Conservation (phyloP, 306 rosid genomes). For the Malus sieversii region DNA sequence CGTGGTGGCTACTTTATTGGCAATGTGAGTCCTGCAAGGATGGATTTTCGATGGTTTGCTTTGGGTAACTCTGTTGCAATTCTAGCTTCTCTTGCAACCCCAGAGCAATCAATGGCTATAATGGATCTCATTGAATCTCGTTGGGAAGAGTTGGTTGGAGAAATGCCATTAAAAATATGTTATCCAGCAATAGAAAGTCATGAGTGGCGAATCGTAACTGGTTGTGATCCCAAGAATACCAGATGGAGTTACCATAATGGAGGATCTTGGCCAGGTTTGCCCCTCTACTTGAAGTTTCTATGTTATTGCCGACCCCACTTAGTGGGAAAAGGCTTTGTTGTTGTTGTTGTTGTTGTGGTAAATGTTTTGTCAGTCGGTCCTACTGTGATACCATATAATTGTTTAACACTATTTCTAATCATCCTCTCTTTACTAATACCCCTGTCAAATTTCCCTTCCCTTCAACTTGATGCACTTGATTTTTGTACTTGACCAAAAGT, state of each 20-base stretch:
- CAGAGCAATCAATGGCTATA: conserved; percentile 86
- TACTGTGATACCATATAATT: not conserved
- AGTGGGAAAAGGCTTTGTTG: no score
- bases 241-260: conserved; percentile 98
- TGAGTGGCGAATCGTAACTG: conserved; percentile 84
- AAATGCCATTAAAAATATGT: conserved; percentile 79
- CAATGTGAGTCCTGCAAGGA: conserved; percentile 90
- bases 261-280: conserved; percentile 95
- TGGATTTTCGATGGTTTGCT: conserved; percentile 96
- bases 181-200: conserved; percentile 90
- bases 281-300: conserved; percentile 16
- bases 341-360: not conserved
- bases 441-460: no score
- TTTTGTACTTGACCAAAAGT: not conserved
- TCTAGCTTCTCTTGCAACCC: conserved; percentile 75
- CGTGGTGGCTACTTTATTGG: conserved; percentile 92
- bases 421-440: no score
- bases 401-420: not conserved
- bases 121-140: conserved; percentile 93
- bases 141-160: conserved; percentile 94
- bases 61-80: conserved; percentile 85
- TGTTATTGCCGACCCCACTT: not conserved
- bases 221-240: conserved; percentile 92
- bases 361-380: not conserved
- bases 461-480: no score